A percentile compares a stretch with the other conserved stretches of the same genome.
Evolutionary conservation across 768 basidiomycete genomes (phyloP).

Genomic region (Lyophyllum shimeji): DNA sequence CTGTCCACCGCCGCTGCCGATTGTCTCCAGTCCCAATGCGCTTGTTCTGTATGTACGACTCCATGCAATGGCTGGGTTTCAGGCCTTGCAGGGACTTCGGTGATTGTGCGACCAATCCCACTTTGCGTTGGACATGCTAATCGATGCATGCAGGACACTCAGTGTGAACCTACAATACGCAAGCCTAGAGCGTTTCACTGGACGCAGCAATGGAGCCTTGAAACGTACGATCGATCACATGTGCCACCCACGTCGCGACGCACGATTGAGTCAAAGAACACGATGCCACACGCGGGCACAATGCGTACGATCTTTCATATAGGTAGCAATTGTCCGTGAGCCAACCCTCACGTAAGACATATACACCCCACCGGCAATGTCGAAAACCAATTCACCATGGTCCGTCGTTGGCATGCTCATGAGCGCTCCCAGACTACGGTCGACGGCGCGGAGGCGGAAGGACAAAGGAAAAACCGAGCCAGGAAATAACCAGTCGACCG

Average conservation of each 20-base stretch:
- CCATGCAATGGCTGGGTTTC: too few relatives aligned
- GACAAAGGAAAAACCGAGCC: slow-evolving; percentile 2
- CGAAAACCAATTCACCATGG: slow-evolving; percentile 13
- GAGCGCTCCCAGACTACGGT: slow-evolving; percentile 11
- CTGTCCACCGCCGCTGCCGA: too few relatives aligned
- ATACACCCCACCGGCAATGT: slow-evolving; percentile 3
- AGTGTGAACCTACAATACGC: too few relatives aligned
- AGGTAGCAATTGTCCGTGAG: not conserved
- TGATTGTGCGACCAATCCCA: too few relatives aligned
- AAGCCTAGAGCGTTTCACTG: not conserved
- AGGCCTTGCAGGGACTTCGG: too few relatives aligned
- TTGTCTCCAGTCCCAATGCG: too few relatives aligned
- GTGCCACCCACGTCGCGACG: slow-evolving; percentile 1
- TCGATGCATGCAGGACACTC: not conserved
- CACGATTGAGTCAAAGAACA: not conserved
- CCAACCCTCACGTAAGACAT: not conserved
- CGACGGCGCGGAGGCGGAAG: slow-evolving; percentile 1
- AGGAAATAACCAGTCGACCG: not conserved
- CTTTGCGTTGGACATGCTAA: too few relatives aligned
- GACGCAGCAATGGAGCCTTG: not conserved
- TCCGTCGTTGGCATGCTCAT: slow-evolving; percentile 18
- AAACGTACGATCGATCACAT: not conserved
- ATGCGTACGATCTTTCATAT: slow-evolving; percentile 2
- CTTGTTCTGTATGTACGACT: too few relatives aligned
- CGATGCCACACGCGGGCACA: not conserved